Evolutionary conservation across 345 rosid species (phyloP).

Genomic region (Arabidopsis suecica): DNA sequence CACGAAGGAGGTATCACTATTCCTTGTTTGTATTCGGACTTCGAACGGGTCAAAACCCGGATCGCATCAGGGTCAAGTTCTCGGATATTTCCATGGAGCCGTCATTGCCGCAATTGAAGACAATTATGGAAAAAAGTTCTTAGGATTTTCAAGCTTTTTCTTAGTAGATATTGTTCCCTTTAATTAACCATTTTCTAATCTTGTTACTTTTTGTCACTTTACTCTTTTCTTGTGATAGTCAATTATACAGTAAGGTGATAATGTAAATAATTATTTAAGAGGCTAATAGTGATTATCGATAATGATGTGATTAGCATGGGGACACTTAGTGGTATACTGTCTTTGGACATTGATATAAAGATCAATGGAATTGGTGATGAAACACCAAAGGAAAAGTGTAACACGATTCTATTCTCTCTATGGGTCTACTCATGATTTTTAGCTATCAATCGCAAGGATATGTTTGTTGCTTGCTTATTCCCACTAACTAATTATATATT

Average conservation of each 20-base stretch:
- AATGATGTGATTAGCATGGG: constrained; percentile 39
- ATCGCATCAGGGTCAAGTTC: constrained; percentile 60
- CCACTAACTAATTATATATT: constrained; percentile 29
- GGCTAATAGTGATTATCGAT: constrained; percentile 10
- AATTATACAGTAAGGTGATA: constrained; percentile 22
- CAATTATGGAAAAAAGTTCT: constrained; percentile 17
- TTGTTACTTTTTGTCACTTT: constrained; percentile 32
- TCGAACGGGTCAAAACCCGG: constrained; percentile 75
- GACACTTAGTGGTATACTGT: constrained; percentile 36
- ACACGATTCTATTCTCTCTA: constrained; percentile 25
- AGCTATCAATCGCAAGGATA: constrained; percentile 17
- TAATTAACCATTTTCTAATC: constrained; percentile 16
- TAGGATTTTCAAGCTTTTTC: not conserved
- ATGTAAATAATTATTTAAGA: constrained; percentile 35
- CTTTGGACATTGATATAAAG: constrained; percentile 15
- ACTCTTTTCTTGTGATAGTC: constrained; percentile 19
- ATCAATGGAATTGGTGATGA: constrained; percentile 24
- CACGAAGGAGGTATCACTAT: constrained; percentile 91
- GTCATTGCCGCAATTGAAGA: constrained; percentile 41
- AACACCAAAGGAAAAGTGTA: constrained; percentile 27
- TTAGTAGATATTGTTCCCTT: constrained; percentile 26
- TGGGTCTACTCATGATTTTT: constrained; percentile 27
- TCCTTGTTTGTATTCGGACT: constrained; percentile 85
- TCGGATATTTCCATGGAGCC: constrained; percentile 52
- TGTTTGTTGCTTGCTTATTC: constrained; percentile 33